Base-by-base conservation (phyloP, 495 filamentous ascomycete genomes). In the Neurospora sublineolata region DNA sequence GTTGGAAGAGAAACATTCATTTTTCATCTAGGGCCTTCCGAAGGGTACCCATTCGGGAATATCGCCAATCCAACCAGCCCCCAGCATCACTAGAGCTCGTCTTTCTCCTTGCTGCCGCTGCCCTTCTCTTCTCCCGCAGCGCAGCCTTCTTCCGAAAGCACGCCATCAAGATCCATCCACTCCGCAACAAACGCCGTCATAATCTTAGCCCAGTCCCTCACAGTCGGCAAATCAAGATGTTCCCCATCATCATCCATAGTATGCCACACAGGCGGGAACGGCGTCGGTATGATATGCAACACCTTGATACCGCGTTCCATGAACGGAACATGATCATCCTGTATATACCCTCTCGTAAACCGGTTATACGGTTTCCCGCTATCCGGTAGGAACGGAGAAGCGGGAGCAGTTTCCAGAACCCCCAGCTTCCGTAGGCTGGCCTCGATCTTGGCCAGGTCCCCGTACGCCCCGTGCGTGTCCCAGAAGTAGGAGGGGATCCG, bases 381-480 rank as follows among this genome's bases (percentile, higher is more conserved):
- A 71, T 93, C 86, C 40, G 82, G 73, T 72, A 91, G 70, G 73
- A 87, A 83, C 42, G 78, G 30, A 33, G 37, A 27, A 37, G 46
- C 68, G 20, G 80, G 79, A 4, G 60, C 76, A 38, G 83, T 79
- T 69, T 84, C 81, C 8, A 85, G 71, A 39, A 82, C 69, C 18
- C 71, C 76, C 70, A 83, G 78, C 16, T 81, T 80, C 27, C 92
- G 87, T 70, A 99, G 81, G 9, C 93, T 89, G 11, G 81, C 75
- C 81, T 97, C 95, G 37, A 93, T 77, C 1, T 72, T 74, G 0
- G 90, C 89, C 76, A 98, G 82, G 23, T 84, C 83, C 72, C 86
- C 83, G 77, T 99, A 99, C 10, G 94, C 93, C 94, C 94, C 97
- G 75, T 99, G 95, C 1, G 95, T 97, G 6, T 90, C 91, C 67